A percentile compares a stretch with the other conserved stretches of the same genome.
phyloP scores from a whole-genome alignment of 495 filamentous ascomycete species.

The Rostrohypoxylon terebratum region DNA sequence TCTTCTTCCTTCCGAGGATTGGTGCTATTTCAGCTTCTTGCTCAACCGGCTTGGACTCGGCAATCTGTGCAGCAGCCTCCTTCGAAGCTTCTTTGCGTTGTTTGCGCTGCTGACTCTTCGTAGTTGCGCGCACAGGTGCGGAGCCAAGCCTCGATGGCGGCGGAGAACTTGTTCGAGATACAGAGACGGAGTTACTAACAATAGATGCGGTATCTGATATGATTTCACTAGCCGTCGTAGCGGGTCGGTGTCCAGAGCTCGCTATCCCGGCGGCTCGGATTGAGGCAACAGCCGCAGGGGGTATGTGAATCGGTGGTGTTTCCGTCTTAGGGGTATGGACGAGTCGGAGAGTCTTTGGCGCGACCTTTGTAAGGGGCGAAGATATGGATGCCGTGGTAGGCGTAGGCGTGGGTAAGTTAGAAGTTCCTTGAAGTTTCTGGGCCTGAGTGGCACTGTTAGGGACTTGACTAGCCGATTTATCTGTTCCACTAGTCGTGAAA shows the following conservation, averaged over 20 bases:
- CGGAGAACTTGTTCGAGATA: constrained; percentile 80
- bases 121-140: constrained; percentile 80
- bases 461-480: constrained; percentile 45
- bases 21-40: constrained; percentile 75
- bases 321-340: constrained; percentile 79
- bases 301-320: constrained; percentile 56
- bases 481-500: constrained; percentile 35
- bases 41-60: constrained; percentile 67
- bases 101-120: constrained; percentile 92
- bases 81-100: constrained; percentile 80
- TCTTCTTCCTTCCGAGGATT: constrained; percentile 89
- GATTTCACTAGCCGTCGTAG: constrained; percentile 79
- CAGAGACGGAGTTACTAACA: constrained; percentile 83
- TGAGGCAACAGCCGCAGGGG: constrained; percentile 44
- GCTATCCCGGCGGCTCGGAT: constrained; percentile 58
- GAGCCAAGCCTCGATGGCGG: constrained; percentile 77
- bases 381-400: constrained; percentile 60
- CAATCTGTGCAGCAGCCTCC: constrained; percentile 63
- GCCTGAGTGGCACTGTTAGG: constrained; percentile 25
- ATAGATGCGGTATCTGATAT: constrained; percentile 82
- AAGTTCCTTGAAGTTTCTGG: constrained; percentile 50
- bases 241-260: constrained; percentile 68
- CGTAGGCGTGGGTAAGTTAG: constrained; percentile 65
- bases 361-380: constrained; percentile 58
- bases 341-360: constrained; percentile 72